Base-by-base conservation (phyloP, 148 eudicot genomes). In the Tetragonia tetragonoides region DNA sequence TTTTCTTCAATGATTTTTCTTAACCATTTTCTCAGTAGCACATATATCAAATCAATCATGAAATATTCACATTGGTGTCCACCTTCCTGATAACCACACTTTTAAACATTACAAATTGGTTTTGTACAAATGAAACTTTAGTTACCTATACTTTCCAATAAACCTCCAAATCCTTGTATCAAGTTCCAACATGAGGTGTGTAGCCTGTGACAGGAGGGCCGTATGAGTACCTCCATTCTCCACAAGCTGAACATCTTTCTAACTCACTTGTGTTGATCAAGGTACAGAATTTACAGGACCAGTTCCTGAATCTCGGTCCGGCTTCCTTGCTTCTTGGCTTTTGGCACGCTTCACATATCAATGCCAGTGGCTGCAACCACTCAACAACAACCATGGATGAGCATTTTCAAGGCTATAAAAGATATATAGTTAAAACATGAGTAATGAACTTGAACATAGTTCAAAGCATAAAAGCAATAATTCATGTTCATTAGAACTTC, bases 241-340 rank as follows among this genome's bases (percentile, higher is more conserved):
- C 92, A 85, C 99, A 95, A 41, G 89, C 96, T 49, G 71, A 69
- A 76, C 99, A 95, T 81, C 80, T 87, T 40, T 95, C 94, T 67
- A 86, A 37, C 78, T 81, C 76, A 23, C 81, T 79, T 65, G 81
- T 77, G 73, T 95, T 92, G 74, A 87, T 90, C 77, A 95, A 67
- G 51, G 99, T 95, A 84, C 99, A 95, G 83, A 89, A 86, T 84
- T 86, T 88, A 78, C 99, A 95, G 0, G 93, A 86, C 96, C 99
- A 95, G 41, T 70, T 37, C 7, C 77, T 78, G 77, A 65, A 69
- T 71, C 82, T 84, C 67, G 24, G 71, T 23, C 75, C 80, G 15
- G 37, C 78, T 46, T 79, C 88, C 84, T 82, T 86, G n/a, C 86
- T 89, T 83, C 85, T 89, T 42, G 74, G 87, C 7, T 83, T 74